Evolutionary conservation across 225 moss, liverwort and hornwort species (phyloP).

Genomic region (Climacium dendroides): DNA sequence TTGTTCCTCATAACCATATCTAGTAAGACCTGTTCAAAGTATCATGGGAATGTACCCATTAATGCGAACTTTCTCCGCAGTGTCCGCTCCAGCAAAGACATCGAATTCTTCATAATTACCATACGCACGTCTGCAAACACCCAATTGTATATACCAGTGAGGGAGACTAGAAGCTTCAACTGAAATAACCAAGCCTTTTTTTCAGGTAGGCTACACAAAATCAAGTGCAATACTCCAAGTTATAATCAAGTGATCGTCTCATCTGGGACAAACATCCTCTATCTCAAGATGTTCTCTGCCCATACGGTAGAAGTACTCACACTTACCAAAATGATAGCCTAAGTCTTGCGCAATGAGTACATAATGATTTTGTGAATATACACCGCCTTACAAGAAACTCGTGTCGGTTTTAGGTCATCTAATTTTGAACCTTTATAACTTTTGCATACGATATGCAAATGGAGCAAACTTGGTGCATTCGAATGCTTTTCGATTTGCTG

Average conservation of each 20-base stretch:
- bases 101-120: slow-evolving; percentile 56
- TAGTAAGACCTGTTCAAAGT: background rate
- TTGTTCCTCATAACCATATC: background rate
- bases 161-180: background rate
- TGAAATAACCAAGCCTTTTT: background rate
- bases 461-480: background rate
- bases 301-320: background rate
- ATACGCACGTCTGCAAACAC: slow-evolving; percentile 33
- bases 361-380: background rate
- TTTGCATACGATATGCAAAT: background rate
- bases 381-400: background rate
- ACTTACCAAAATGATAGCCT: background rate
- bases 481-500: background rate
- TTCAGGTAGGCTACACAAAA: background rate
- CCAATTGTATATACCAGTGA: background rate
- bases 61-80: slow-evolving; percentile 41
- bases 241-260: background rate
- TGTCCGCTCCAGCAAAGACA: slow-evolving; percentile 47
- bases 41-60: slow-evolving; percentile 15
- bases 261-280: background rate
- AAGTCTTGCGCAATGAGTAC: background rate
- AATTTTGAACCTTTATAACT: background rate
- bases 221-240: background rate
- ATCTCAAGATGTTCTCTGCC: background rate
- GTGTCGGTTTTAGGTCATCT: background rate